A percentile compares a stretch with the other conserved stretches of the same genome.
phyloP scores from a whole-genome alignment of 306 rosid genomes.

The Carpinus viminea region DNA sequence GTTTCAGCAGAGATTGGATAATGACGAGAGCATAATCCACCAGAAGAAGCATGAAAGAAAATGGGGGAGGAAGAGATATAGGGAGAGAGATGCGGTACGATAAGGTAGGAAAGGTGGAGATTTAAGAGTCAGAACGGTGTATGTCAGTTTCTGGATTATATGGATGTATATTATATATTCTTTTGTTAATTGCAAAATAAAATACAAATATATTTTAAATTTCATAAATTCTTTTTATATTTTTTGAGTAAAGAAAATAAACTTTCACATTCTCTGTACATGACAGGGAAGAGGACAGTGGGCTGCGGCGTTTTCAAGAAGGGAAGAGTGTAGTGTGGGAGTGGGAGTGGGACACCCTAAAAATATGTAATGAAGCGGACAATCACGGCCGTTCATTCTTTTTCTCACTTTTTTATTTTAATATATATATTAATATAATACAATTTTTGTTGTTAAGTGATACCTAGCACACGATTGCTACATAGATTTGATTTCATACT shows the following conservation, averaged over 20 bases:
- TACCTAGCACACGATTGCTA: too few species aligned
- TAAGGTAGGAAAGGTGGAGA: constrained; percentile 99
- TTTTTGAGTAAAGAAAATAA: not conserved
- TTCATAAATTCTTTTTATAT: not conserved
- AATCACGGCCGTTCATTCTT: constrained; percentile 7
- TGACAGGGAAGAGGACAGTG: constrained; percentile 15
- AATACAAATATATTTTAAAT: not conserved
- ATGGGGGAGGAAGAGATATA: constrained; percentile 33
- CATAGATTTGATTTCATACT: too few species aligned
- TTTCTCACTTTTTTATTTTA: not conserved
- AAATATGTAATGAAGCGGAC: constrained; percentile 14
- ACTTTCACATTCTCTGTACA: not conserved
- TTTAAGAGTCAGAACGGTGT: constrained; percentile 55
- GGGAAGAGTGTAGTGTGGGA: not conserved
- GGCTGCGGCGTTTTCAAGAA: not conserved
- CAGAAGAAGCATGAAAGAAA: constrained; percentile 14
- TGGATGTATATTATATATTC: constrained; percentile 13
- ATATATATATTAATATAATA: not conserved
- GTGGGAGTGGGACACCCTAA: not conserved
- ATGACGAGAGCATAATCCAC: constrained; percentile 37
- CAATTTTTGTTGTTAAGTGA: too few species aligned
- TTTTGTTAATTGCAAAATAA: not conserved
- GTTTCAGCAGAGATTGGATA: constrained; percentile 47
- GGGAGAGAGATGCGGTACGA: constrained; percentile 48
- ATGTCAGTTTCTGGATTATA: constrained; percentile 31